Evolutionary conservation across 345 rosid species (phyloP).

Genomic region (Psidium friedrichsthalianum): DNA sequence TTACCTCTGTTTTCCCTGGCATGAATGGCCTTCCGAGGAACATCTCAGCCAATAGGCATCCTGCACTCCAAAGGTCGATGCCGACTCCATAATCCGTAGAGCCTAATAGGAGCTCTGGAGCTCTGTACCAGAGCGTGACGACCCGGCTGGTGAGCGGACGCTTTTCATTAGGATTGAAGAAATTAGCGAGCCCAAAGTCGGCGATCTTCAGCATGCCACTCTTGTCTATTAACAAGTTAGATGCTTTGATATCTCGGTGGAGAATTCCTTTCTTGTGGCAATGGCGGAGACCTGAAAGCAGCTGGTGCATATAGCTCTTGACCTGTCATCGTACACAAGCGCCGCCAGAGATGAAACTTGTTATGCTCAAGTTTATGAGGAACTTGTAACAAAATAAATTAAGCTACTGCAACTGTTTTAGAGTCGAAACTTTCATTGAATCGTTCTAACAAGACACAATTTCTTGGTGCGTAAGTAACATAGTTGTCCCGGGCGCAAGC

Average conservation of each 20-base stretch:
- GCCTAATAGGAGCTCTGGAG: conserved; percentile 73
- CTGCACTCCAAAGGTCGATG: conserved; percentile 85
- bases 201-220: conserved; percentile 68
- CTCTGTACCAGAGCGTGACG: conserved; percentile 88
- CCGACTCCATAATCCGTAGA: conserved; percentile 80
- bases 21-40: conserved; percentile 65
- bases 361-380: background rate
- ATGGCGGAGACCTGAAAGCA: conserved; percentile 71
- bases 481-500: background rate
- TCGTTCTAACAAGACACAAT: background rate
- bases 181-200: conserved; percentile 74
- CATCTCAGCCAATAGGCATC: conserved; percentile 78
- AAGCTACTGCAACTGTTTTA: background rate
- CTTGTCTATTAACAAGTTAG: conserved; percentile 61
- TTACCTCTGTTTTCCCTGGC: conserved; percentile 91
- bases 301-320: conserved; percentile 74
- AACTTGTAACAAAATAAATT: background rate
- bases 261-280: conserved; percentile 77
- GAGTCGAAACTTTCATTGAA: background rate
- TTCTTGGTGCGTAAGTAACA: background rate
- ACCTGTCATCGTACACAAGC: conserved; percentile 25
- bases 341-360: background rate
- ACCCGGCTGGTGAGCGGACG: conserved; percentile 68
- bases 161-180: conserved; percentile 36
- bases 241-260: conserved; percentile 77